Conservation (phyloP, 2,329 filamentous ascomycete genomes). For the Colletotrichum noveboracense region DNA sequence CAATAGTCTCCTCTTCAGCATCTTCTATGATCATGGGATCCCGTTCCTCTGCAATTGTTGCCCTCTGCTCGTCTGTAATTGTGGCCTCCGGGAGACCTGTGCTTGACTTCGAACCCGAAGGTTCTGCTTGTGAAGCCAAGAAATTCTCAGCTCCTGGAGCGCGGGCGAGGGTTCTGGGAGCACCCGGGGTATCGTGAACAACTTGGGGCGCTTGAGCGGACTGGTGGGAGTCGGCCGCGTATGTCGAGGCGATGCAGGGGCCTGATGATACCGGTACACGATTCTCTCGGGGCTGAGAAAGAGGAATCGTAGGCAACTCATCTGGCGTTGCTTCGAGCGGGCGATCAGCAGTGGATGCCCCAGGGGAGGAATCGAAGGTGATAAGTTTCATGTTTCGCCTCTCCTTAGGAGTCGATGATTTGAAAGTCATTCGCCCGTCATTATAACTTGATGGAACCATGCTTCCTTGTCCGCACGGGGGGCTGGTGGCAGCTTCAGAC, state of each 20-base stretch:
- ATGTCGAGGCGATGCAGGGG: neutral
- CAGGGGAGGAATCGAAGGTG: constrained; percentile 23
- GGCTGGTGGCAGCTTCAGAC: constrained; percentile 11
- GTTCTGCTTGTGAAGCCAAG: neutral
- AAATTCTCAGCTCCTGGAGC: neutral
- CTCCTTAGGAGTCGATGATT: neutral
- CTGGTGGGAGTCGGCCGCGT: neutral
- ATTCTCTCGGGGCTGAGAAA: neutral
- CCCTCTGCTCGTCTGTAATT: neutral
- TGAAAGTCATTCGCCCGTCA: neutral
- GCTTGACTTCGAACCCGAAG: neutral
- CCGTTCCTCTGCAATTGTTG: neutral
- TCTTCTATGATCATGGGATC: neutral
- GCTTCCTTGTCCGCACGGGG: constrained; percentile 28
- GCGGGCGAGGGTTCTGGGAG: neutral
- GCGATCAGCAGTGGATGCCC: neutral
- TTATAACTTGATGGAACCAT: constrained; percentile 20
- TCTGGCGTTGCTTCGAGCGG: neutral
- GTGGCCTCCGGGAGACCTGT: neutral
- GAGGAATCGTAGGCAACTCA: neutral
- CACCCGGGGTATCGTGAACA: neutral
- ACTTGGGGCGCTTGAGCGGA: neutral
- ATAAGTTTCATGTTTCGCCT: constrained; percentile 28
- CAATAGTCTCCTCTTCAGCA: neutral
- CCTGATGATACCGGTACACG: neutral